Evolutionary conservation across 2,329 filamentous ascomycete species (phyloP), one percentile per base, ranked within the genome.

Genomic region (Colletotrichum sp.): DNA sequence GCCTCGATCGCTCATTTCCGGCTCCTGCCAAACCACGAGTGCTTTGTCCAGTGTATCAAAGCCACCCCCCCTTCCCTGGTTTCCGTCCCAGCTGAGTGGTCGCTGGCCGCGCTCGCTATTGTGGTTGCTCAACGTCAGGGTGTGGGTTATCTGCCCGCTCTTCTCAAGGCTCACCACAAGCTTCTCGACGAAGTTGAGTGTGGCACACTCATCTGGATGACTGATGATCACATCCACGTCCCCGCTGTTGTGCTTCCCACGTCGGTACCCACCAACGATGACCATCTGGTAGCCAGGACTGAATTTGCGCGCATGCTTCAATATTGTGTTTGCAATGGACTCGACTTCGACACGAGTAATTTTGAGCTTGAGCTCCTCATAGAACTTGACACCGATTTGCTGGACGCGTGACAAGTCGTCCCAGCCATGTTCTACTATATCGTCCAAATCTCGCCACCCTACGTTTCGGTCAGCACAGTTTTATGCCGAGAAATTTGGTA

Each of bases 1-100:
- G 19, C 71, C 52, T 7, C 39, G n/a, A 4, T 76, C 39, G 16
- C 64, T 65, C 2, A 79, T 76, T 39, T 83, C 67, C 0, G 93
- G 93, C 80, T 96, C 88, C 82, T 98, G 95, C 96, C 96, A 98
- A 0, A 98, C 95, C 1, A 98, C 94, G 68, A 98, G 86, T 0
- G 96, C 96, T 83, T 98, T 98, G 83, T 98, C 96, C 1, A 98
- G 89, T 0, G 93, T 95, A 82, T 98, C 96, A 79, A 98, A 98
- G 1, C 95, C 94, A 27, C 88, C 86, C 0, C 90, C 89, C 15
- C 69, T 75, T 27, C 78, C 80, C 36, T 82, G 81, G 63, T 84
- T 82, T 0, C 89, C 89, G 77, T 89, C 90, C 89, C 89, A 92
- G 22, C 84, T 82, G 8, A 91, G 83, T 1, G 91, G 87, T 27